A percentile compares a stretch with the other conserved stretches of the same genome.
These are phyloP conservation scores for Podaxis sp. DNA, from an alignment of 768 basidiomycete genomes.

Conservation along the genomic window DNA sequence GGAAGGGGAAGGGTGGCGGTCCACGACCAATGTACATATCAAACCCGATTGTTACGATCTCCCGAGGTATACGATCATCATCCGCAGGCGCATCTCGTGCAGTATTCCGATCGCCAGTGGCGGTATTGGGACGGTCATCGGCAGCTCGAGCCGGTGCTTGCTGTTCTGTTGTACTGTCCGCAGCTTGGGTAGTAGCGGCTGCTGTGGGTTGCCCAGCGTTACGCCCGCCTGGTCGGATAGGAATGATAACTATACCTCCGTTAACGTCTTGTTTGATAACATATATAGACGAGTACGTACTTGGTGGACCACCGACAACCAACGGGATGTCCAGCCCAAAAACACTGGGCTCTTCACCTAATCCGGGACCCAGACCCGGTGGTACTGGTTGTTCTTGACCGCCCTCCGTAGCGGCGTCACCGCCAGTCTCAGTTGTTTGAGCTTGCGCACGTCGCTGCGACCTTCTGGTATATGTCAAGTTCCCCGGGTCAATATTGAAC, in stretches of 20 bases:
- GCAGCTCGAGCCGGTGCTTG: not conserved
- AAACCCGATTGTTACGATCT: slow-evolving; percentile 38
- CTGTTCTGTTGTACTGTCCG: not conserved
- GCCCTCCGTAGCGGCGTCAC: slow-evolving; percentile 6
- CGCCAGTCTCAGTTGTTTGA: not conserved
- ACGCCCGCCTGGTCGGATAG: not conserved
- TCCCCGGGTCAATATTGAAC: slow-evolving; percentile 81
- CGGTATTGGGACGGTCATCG: not conserved
- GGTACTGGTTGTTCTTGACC: not conserved
- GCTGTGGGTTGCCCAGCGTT: not conserved
- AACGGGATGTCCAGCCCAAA: not conserved
- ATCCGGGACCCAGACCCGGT: not conserved
- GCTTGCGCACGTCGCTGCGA: slow-evolving; percentile 21
- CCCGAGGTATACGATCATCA: slow-evolving; percentile 5
- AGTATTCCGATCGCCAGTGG: not conserved
- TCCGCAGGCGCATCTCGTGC: not conserved
- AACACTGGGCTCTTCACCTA: not conserved
- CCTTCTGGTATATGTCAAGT: slow-evolving; percentile 50
- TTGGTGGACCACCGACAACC: not conserved
- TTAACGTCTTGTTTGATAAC: not conserved
- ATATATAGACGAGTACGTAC: not conserved
- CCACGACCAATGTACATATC: slow-evolving; percentile 34
- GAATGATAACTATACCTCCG: not conserved
- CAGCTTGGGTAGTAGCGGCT: not conserved
- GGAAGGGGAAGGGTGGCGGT: slow-evolving; percentile 8